Conservation (phyloP, 768 basidiomycete genomes). For the Dentipellis sp. region DNA sequence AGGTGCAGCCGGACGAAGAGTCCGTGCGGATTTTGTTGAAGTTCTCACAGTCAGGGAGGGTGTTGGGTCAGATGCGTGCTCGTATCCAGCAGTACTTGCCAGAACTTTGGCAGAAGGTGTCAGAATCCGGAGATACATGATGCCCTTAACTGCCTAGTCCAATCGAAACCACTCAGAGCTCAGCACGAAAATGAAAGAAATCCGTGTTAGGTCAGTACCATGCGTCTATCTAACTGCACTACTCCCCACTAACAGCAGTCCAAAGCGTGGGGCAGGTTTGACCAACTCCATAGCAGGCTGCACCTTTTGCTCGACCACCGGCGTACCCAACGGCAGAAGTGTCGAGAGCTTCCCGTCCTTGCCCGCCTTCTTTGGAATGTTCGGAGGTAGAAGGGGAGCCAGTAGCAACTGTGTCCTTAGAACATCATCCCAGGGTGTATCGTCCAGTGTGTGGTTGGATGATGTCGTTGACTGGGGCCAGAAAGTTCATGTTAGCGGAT, state of each 20-base stretch:
- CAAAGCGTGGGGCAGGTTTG: slow-evolving; percentile 68
- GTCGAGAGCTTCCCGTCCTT: slow-evolving; percentile 28
- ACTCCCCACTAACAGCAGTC: slow-evolving; percentile 57
- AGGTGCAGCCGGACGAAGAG: slow-evolving; percentile 32
- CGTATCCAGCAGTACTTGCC: slow-evolving; percentile 13
- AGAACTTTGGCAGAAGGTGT: slow-evolving; percentile 8
- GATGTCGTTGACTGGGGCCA: slow-evolving; percentile 1
- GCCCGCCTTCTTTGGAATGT: slow-evolving; percentile 10
- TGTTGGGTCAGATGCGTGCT: slow-evolving; percentile 5
- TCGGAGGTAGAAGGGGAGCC: slow-evolving; percentile 42
- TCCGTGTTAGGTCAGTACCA: not conserved
- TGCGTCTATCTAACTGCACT: slow-evolving; percentile 19
- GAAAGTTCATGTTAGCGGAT: not conserved
- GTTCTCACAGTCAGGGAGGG: slow-evolving; percentile 4
- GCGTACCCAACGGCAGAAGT: slow-evolving; percentile 44
- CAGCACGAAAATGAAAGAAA: not conserved
- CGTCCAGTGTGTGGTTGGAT: not conserved
- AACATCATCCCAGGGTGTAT: slow-evolving; percentile 32
- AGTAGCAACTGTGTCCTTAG: slow-evolving; percentile 53
- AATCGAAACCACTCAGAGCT: not conserved
- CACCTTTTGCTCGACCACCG: slow-evolving; percentile 43
- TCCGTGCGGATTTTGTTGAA: slow-evolving; percentile 41
- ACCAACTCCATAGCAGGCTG: slow-evolving; percentile 54
- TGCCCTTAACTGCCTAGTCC: not conserved
- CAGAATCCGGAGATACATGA: not conserved